Conservation (phyloP, 495 filamentous ascomycete genomes). For the Xylaria curta region DNA sequence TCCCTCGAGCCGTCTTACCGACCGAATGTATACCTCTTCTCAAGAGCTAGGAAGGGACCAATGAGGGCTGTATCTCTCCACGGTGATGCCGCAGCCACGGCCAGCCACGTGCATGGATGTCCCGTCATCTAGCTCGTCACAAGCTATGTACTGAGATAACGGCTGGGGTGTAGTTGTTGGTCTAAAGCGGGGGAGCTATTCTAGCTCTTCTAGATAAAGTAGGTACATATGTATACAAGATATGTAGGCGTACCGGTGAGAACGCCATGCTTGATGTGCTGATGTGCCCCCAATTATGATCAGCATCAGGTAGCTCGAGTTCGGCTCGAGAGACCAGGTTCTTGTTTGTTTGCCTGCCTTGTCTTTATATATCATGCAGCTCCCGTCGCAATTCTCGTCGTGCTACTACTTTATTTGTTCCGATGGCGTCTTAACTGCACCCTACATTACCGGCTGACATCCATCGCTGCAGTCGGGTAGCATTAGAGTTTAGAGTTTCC, state of each 20-base stretch:
- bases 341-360: background rate
- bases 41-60: background rate
- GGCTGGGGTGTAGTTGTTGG: background rate
- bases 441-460: background rate
- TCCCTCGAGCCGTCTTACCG: background rate
- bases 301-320: conserved; percentile 1
- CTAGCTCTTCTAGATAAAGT: background rate
- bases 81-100: conserved; percentile 2
- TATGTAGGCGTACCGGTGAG: background rate
- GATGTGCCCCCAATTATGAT: conserved; percentile 9
- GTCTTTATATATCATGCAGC: conserved; percentile 30
- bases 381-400: conserved; percentile 19
- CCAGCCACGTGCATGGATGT: background rate
- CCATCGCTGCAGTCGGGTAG: conserved; percentile 10
- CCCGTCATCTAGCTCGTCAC: conserved; percentile 16
- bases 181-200: background rate
- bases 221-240: too few relatives aligned
- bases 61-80: conserved; percentile 1
- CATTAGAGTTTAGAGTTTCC: conserved; percentile 17
- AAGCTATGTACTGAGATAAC: background rate
- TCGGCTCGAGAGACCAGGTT: conserved; percentile 5
- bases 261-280: background rate
- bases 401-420: background rate
- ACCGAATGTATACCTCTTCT: background rate
- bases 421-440: background rate